Conservation (phyloP, 306 rosid species). For the Luffa acutangula region DNA sequence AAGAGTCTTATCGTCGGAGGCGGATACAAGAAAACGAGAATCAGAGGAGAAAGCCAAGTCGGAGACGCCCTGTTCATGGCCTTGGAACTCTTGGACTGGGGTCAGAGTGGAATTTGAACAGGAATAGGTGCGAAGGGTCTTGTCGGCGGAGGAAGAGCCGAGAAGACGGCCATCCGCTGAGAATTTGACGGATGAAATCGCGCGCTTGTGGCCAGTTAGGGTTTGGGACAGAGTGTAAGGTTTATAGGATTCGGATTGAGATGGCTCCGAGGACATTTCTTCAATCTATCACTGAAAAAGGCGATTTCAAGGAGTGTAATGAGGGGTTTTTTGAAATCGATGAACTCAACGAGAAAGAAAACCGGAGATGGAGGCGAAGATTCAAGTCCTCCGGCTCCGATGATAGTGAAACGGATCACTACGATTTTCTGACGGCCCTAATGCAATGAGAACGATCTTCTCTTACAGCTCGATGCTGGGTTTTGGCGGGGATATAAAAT, state of each 20-base stretch:
- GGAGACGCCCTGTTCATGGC: conserved; percentile 85
- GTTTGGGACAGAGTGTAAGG: conserved; percentile 8
- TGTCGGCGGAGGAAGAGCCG: conserved; percentile 91
- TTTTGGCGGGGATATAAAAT: neutral
- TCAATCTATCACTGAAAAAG: neutral
- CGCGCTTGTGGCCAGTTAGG: conserved; percentile 16
- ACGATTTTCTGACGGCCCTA: neutral
- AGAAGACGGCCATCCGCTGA: conserved; percentile 83
- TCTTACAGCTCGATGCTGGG: neutral
- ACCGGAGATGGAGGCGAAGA: neutral
- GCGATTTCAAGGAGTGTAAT: neutral
- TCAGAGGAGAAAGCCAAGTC: conserved; percentile 89
- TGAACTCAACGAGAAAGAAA: neutral
- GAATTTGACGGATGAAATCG: conserved; percentile 78
- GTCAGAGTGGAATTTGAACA: conserved; percentile 29
- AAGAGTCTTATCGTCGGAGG: conserved; percentile 92
- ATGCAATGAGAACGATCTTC: neutral
- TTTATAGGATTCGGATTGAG: neutral
- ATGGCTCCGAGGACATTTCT: conserved; percentile 1
- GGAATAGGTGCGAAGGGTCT: conserved; percentile 69
- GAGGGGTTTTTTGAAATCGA: neutral
- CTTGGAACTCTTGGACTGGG: conserved; percentile 61
- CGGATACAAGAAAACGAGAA: conserved; percentile 73
- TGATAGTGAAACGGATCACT: neutral
- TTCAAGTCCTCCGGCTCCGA: neutral